Conservation (phyloP, 192 early-diverging fungal genomes). For the Coemansia sp. region DNA sequence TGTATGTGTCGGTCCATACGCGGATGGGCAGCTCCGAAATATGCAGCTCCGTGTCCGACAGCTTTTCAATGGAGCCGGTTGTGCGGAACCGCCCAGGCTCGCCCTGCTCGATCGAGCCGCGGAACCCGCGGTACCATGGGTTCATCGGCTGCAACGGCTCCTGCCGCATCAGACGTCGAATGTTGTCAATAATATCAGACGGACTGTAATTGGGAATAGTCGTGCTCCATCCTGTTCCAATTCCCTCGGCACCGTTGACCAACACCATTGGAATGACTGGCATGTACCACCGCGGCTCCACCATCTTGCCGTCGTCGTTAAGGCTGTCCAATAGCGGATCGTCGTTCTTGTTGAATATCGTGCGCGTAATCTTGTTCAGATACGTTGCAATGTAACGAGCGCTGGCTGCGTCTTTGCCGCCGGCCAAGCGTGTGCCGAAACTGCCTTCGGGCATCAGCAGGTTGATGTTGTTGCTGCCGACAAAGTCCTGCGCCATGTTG, state of each 20-base stretch:
- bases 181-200: constrained; percentile 80
- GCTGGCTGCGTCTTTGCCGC: constrained; percentile 93
- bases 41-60: constrained; percentile 71
- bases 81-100: constrained; percentile 62
- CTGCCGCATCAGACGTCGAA: constrained; percentile 74
- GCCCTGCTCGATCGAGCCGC: constrained; percentile 67
- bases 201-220: constrained; percentile 86
- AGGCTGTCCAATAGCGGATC: constrained; percentile 78
- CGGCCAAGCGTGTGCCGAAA: constrained; percentile 86
- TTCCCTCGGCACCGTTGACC: constrained; percentile 91
- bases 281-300: constrained; percentile 96
- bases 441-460: constrained; percentile 81
- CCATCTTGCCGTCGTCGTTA: constrained; percentile 82
- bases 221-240: constrained; percentile 90
- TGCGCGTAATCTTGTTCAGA: constrained; percentile 67
- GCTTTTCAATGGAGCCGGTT: constrained; percentile 64
- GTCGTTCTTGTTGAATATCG: constrained; percentile 76
- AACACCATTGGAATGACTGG: constrained; percentile 93
- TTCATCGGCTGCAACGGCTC: constrained; percentile 69
- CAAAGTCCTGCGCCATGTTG: constrained; percentile 89
- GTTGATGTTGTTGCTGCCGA: constrained; percentile 93
- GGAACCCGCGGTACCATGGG: constrained; percentile 95
- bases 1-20: constrained; percentile 87
- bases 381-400: constrained; percentile 95
- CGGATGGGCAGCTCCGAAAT: constrained; percentile 89